These are phyloP conservation scores for Anthracocystis walkeri DNA, from an alignment of 1,284 basidiomycete genomes.

Conservation along the genomic window DNA sequence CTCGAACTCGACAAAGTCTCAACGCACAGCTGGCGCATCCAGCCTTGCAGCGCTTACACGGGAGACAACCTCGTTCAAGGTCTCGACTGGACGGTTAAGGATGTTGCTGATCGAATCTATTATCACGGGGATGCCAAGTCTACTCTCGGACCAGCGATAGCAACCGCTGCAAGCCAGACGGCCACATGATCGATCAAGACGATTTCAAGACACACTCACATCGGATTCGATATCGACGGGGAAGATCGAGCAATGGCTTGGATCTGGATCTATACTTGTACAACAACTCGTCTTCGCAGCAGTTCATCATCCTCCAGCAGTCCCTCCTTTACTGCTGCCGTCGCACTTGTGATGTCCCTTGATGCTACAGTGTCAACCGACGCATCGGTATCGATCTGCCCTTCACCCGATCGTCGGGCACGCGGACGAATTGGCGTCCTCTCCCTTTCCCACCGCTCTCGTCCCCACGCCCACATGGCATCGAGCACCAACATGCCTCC, in stretches of 20 bases:
- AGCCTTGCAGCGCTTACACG: slow-evolving; percentile 90
- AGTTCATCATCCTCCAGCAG: slow-evolving; percentile 14
- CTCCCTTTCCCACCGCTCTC: slow-evolving; percentile 60
- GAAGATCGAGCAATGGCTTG: background rate
- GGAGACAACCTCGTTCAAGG: slow-evolving; percentile 86
- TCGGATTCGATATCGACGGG: background rate
- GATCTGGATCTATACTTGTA: slow-evolving; percentile 30
- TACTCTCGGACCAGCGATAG: background rate
- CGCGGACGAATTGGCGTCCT: slow-evolving; percentile 35
- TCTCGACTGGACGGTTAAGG: slow-evolving; percentile 92
- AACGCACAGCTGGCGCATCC: slow-evolving; percentile 90
- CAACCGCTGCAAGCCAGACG: background rate
- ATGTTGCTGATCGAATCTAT: slow-evolving; percentile 75
- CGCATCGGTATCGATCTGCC: slow-evolving; percentile 10
- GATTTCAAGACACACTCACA: background rate
- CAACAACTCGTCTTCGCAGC: slow-evolving; percentile 31
- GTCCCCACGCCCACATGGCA: slow-evolving; percentile 77
- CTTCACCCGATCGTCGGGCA: background rate
- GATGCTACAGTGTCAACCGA: slow-evolving; percentile 17
- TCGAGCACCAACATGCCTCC: slow-evolving; percentile 86
- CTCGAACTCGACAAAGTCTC: slow-evolving; percentile 72
- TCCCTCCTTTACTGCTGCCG: background rate
- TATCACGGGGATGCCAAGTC: slow-evolving; percentile 49
- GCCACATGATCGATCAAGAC: slow-evolving; percentile 7
- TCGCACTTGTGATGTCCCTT: background rate